These are phyloP conservation scores for Acanthamoeba royreba DNA, from an alignment of 208 protist genomes.

Conservation along the genomic window DNA sequence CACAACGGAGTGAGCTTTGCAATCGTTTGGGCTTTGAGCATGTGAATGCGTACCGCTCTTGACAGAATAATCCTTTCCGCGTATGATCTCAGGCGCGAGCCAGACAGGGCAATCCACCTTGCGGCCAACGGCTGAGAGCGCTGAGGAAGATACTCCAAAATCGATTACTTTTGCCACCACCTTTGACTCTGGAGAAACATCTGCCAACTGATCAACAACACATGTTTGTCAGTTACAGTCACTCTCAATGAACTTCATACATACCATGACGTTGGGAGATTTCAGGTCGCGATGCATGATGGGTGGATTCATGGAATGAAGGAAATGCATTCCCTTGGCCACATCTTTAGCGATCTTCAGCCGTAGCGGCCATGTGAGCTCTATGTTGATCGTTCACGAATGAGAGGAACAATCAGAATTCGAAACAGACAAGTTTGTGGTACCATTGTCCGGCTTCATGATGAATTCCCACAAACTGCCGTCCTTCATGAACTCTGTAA, in stretches of 20 bases:
- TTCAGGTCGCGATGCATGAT: conserved; percentile 73
- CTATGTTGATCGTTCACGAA: not conserved
- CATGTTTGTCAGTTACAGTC: not conserved
- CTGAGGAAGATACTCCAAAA: conserved; percentile 2
- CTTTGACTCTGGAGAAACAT: not conserved
- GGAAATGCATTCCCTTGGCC: conserved; percentile 61
- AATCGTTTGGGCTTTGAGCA: too few relatives aligned
- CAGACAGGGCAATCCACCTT: conserved; percentile 59
- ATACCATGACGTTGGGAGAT: conserved; percentile 60
- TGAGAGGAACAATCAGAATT: too few relatives aligned
- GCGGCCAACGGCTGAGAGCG: not conserved
- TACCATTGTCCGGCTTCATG: not conserved
- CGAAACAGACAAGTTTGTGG: not conserved
- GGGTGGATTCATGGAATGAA: conserved; percentile 57
- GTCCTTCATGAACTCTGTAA: conserved; percentile 23
- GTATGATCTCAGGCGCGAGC: conserved; percentile 64
- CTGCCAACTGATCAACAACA: not conserved
- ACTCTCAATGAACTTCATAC: not conserved
- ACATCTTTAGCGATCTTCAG: conserved; percentile 66
- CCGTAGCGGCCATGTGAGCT: not conserved
- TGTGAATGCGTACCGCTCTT: conserved; percentile 30
- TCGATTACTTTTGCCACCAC: conserved; percentile 39
- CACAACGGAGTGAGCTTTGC: too few relatives aligned
- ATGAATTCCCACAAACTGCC: not conserved
- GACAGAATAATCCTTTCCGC: conserved; percentile 53